A percentile compares a stretch with the other conserved stretches of the same genome.
phyloP scores from a whole-genome alignment of 1,284 basidiomycete genomes.

The Apiotrichum siamense region DNA sequence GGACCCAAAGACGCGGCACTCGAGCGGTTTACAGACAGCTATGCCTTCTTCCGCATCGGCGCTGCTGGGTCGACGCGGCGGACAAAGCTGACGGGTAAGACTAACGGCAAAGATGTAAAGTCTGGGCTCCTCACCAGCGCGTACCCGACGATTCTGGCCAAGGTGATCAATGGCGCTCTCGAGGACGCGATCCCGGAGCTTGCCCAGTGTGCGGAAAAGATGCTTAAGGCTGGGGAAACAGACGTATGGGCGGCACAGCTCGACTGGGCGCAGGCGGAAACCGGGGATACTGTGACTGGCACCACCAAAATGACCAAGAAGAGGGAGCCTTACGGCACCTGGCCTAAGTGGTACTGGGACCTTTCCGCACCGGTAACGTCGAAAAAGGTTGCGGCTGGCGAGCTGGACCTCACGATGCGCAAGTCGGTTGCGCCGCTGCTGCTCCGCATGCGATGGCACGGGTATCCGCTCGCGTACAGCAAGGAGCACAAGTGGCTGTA shows the following conservation, averaged over 20 bases:
- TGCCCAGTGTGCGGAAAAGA: conserved; percentile 17
- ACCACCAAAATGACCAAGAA: neutral
- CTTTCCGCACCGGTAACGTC: conserved; percentile 50
- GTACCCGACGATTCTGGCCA: conserved; percentile 19
- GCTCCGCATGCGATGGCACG: conserved; percentile 80
- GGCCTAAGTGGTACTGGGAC: conserved; percentile 98
- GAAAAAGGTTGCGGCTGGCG: conserved; percentile 33
- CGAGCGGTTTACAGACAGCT: conserved; percentile 16
- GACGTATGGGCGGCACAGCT: conserved; percentile 12
- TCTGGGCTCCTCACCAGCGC: conserved; percentile 25
- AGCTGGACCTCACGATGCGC: conserved; percentile 79
- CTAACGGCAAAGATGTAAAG: conserved; percentile 17
- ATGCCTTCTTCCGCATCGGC: conserved; percentile 33
- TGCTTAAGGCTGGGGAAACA: neutral
- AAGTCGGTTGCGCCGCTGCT: conserved; percentile 79
- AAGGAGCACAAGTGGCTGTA: conserved; percentile 89
- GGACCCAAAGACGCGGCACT: conserved; percentile 26
- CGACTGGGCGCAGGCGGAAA: conserved; percentile 3
- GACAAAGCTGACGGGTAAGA: conserved; percentile 9
- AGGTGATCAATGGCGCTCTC: conserved; percentile 3
- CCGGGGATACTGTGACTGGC: neutral
- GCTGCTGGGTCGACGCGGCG: neutral
- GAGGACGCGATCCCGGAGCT: conserved; percentile 15
- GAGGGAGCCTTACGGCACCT: conserved; percentile 38
- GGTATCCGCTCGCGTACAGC: conserved; percentile 77